Base-by-base conservation (phyloP, 2,329 filamentous ascomycete genomes). In the Didymella glomerata region DNA sequence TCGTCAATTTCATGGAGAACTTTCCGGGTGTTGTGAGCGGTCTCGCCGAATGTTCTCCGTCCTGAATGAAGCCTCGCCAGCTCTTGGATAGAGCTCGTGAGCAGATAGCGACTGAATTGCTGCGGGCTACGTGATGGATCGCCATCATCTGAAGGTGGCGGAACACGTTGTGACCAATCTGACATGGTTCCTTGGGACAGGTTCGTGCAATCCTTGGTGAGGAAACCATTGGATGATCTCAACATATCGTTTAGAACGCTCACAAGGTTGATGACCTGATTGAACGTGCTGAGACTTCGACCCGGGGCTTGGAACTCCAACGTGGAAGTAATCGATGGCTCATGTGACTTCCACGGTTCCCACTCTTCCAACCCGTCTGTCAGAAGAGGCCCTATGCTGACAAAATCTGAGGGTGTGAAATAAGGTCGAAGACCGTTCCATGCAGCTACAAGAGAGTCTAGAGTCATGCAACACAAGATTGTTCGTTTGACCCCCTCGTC, bases 311-410 rank as follows among this genome's bases (percentile, higher is more conserved):
- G 38, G 6, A 24, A 41, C 1, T 24, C 20, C 10, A 24, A 13
- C 11, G 9, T 20, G 20, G 10, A 22, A 18, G 10, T 16, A 24
- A 3, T 24, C 9, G 38, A 14, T 11, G 18, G 38, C 38, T 41
- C 20, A 16, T 22, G 24, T 2, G 48, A n/a, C 16, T 40, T 40
- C 34, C 48, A 50, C 5, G 48, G 48, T 27, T 50, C 48, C 48
- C 48, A 50, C 27, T 50, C 48, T 18, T 50, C 48, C 10, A 50
- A 28, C 18, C 48, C 48, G 10, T 50, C 48, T 2, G 48, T 50
- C 22, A 34, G 48, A 20, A 50, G 38, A 28, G 34, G 34, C 5
- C 48, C 48, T 14, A 50, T 41, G 22, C 24, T 50, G 22, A 41
- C 18, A 27, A 50, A 42, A 20, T 50, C 48, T 14, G 48, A 38